Base-by-base conservation (phyloP, 768 basidiomycete genomes). In the Russula dissimulans region DNA sequence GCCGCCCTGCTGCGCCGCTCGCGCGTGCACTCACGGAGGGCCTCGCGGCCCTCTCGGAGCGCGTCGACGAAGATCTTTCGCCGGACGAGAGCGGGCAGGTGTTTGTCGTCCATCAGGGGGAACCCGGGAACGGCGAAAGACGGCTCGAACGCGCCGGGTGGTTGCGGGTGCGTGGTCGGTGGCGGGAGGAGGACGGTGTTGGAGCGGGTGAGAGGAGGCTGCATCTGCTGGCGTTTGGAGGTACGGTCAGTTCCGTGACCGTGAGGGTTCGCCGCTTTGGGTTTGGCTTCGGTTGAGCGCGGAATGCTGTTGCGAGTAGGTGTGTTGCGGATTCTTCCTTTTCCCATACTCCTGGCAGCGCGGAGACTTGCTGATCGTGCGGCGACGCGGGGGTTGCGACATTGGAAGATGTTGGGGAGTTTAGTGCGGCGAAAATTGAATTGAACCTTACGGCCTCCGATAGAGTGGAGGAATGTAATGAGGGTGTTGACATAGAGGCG, bases 391-490 rank as follows among this genome's bases (percentile, higher is more conserved):
- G 59, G 18, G 49, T 56, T 48, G 39, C 43, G 59, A 15, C 34
- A 59, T 17, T 6, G 45, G 15, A 56, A 61, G 41, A 62, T 46
- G 50, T 53, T 62, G 44, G 51, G 61, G 11, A 61, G 62, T 59
- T 61, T 43, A 1, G 53, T n/a, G 18, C 22, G 39, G 15, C 50
- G 59, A 18, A 34, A 42, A 42, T 36, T 15, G 50, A 49, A 56
- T 10, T 36, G 42, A 3, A 45, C 41, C 31, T 52, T 57, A 50
- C 60, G 55, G n/a, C 36, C 17, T 11, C 38, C n/a, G 22, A 61
- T 15, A 32, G 50, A 51, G 17, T 26, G 56, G 17, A 56, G 59
- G 42, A 50, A 39, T 18, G 32, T 22, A 10, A 54, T 31, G 14
- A 59, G 15, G 45, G 18, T 42, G 39, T 31, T 45, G 57, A 52